phyloP scores from a whole-genome alignment of 2,329 filamentous ascomycete species.

The Scedosporium minutisporum region DNA sequence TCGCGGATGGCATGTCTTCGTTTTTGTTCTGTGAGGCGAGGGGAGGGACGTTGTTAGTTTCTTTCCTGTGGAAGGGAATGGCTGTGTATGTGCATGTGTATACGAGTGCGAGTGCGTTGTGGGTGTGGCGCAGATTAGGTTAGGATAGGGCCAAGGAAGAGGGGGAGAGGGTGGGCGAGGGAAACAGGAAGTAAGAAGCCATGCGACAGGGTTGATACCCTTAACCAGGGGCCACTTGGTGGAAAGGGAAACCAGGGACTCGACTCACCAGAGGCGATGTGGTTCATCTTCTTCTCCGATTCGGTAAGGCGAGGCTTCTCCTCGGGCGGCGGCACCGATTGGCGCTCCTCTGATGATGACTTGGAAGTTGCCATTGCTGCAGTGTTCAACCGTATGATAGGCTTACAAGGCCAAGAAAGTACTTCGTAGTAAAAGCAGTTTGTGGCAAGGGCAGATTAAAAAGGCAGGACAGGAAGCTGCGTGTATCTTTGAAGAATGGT shows the following conservation, averaged over 20 bases:
- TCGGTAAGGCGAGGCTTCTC: slow-evolving; percentile 43
- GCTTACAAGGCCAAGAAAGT: background rate
- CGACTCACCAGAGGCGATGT: slow-evolving; percentile 41
- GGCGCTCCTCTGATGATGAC: slow-evolving; percentile 1
- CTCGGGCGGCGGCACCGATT: slow-evolving; percentile 17
- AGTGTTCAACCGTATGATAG: no score
- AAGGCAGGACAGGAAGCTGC: no score
- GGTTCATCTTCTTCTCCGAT: slow-evolving; percentile 46
- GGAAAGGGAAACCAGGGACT: background rate
- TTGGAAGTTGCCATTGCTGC: background rate
- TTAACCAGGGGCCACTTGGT: background rate
- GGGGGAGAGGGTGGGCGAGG: background rate
- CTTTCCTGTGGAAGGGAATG: background rate
- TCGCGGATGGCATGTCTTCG: slow-evolving; percentile 59
- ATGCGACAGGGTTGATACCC: background rate
- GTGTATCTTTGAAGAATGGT: background rate
- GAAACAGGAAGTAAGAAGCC: background rate
- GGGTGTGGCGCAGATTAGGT: background rate
- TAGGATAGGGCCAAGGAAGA: background rate
- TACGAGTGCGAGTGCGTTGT: background rate
- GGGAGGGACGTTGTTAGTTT: background rate
- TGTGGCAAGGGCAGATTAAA: no score
- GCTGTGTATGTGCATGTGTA: background rate
- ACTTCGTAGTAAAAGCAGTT: background rate
- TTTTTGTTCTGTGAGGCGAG: slow-evolving; percentile 28